Conservation (phyloP, 768 basidiomycete species). For the Amanita phalloides region DNA sequence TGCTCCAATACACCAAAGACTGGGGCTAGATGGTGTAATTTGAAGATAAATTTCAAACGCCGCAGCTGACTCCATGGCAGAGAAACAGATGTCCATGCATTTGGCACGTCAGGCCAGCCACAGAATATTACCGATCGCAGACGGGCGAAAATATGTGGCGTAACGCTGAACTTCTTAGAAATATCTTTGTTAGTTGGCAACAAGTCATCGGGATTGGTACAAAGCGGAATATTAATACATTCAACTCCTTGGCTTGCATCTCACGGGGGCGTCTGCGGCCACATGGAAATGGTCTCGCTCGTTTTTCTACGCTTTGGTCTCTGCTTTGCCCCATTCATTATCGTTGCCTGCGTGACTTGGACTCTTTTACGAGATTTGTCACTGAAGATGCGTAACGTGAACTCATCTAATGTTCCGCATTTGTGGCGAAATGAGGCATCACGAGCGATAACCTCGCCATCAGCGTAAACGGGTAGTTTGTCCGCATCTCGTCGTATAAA, state of each 20-base stretch:
- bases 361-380: not conserved
- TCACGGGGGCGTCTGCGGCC: not conserved
- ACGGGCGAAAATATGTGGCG: too few species aligned
- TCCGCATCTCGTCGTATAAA: not conserved
- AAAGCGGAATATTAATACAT: not conserved
- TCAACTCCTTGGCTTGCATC: not conserved
- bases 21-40: too few species aligned
- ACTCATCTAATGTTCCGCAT: not conserved
- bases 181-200: too few species aligned
- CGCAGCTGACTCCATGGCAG: too few species aligned
- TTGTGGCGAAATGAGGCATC: not conserved
- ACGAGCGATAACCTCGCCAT: not conserved
- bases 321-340: not conserved
- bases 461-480: not conserved
- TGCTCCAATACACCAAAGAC: too few species aligned
- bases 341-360: not conserved
- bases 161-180: too few species aligned
- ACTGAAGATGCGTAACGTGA: not conserved
- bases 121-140: too few species aligned
- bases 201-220: not conserved
- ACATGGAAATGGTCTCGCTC: not conserved
- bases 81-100: too few species aligned
- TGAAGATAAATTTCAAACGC: too few species aligned
- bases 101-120: too few species aligned
- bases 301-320: not conserved